A percentile compares a stretch with the other conserved stretches of the same genome.
These are phyloP conservation scores for Tarenaya hassleriana DNA, from an alignment of 345 rosid genomes.

Conservation along the genomic window DNA sequence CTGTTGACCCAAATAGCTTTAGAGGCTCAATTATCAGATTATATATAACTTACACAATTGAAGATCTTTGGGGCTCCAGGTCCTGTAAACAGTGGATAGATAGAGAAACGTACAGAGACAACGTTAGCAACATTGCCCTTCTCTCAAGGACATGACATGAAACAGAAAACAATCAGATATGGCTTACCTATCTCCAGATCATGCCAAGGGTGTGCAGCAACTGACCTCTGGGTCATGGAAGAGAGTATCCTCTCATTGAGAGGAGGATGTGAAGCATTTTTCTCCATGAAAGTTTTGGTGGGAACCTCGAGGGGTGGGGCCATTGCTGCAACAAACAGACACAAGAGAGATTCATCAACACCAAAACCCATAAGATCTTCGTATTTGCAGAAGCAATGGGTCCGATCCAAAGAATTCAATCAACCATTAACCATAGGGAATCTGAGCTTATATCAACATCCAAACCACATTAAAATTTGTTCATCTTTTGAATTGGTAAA, in stretches of 20 bases:
- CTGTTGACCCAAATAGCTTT: neutral
- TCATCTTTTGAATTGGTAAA: no score
- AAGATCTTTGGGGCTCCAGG: conserved; percentile 85
- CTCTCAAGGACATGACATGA: neutral
- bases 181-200: conserved; percentile 90
- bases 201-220: conserved; percentile 99
- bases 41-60: conserved; percentile 60
- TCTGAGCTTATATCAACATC: no score
- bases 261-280: conserved; percentile 46
- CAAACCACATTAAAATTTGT: neutral
- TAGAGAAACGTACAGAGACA: neutral
- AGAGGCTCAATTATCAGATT: neutral
- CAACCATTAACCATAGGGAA: neutral
- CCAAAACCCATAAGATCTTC: neutral
- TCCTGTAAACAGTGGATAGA: conserved; percentile 35
- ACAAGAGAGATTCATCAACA: conserved; percentile 12
- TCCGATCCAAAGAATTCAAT: neutral
- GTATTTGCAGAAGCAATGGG: conserved; percentile 1
- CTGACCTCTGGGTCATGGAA: conserved; percentile 80
- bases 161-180: conserved; percentile 6
- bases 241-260: conserved; percentile 94
- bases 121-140: neutral
- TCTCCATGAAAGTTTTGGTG: conserved; percentile 27
- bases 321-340: conserved; percentile 43
- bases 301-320: conserved; percentile 58